Evolutionary conservation across 2,329 filamentous ascomycete genomes (phyloP).

Genomic region (Ophiobolus disseminans): DNA sequence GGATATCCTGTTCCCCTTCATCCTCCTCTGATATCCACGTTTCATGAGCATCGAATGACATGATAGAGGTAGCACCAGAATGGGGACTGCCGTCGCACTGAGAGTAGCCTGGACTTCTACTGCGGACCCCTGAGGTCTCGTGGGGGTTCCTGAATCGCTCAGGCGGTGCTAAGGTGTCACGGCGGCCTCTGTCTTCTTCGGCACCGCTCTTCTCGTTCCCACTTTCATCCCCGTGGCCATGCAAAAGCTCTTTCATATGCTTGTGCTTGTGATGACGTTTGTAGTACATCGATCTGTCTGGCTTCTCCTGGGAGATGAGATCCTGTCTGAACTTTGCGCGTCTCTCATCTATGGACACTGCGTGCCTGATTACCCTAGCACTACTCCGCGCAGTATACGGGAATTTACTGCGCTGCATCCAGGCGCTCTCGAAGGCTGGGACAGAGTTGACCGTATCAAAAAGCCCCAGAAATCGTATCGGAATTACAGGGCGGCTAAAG

Average conservation of each 20-base stretch:
- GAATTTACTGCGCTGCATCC: slow-evolving; percentile 80
- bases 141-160: slow-evolving; percentile 41
- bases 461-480: slow-evolving; percentile 77
- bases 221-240: slow-evolving; percentile 20
- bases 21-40: slow-evolving; percentile 40
- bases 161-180: slow-evolving; percentile 37
- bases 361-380: slow-evolving; percentile 69
- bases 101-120: slow-evolving; percentile 39
- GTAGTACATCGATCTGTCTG: slow-evolving; percentile 36
- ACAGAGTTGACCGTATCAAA: slow-evolving; percentile 87
- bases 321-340: slow-evolving; percentile 76
- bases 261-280: slow-evolving; percentile 34
- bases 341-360: slow-evolving; percentile 74
- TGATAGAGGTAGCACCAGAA: slow-evolving; percentile 37
- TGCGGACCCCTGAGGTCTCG: slow-evolving; percentile 44
- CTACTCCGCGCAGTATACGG: slow-evolving; percentile 68
- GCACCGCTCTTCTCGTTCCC: slow-evolving; percentile 14
- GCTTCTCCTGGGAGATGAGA: slow-evolving; percentile 61
- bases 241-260: slow-evolving; percentile 15
- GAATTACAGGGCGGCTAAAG: slow-evolving; percentile 75
- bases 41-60: slow-evolving; percentile 37
- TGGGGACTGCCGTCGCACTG: slow-evolving; percentile 14
- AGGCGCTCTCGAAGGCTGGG: slow-evolving; percentile 74
- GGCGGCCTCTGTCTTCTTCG: slow-evolving; percentile 25
- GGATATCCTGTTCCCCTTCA: slow-evolving; percentile 70